phyloP scores from a whole-genome alignment of 2,329 filamentous ascomycete species.

The Chaetomium sp. region DNA sequence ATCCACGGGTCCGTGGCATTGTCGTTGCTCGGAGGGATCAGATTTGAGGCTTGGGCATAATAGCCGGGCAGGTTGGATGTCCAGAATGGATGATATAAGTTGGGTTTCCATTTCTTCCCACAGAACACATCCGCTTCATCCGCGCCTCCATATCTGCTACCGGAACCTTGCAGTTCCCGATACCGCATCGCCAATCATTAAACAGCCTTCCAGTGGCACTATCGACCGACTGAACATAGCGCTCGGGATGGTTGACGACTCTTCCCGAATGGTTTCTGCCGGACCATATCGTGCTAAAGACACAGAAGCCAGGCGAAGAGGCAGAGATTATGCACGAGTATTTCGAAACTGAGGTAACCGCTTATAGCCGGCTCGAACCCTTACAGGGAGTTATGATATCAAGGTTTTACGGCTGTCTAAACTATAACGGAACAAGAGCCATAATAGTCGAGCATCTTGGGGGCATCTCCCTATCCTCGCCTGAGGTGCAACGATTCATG shows the following conservation, averaged over 20 bases:
- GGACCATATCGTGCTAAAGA: not conserved
- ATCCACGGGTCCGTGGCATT: too few relatives aligned
- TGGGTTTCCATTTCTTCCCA: too few relatives aligned
- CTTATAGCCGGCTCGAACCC: slow-evolving; percentile 7
- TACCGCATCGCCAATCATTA: too few relatives aligned
- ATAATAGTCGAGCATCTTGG: not conserved
- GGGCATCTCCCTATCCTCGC: slow-evolving; percentile 14
- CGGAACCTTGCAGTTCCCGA: too few relatives aligned
- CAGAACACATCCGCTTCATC: too few relatives aligned
- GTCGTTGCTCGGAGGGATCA: too few relatives aligned
- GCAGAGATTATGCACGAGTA: not conserved
- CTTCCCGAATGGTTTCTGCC: not conserved
- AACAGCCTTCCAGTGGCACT: too few relatives aligned
- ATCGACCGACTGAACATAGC: too few relatives aligned
- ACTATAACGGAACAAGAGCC: slow-evolving; percentile 7
- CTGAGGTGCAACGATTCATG: slow-evolving; percentile 16
- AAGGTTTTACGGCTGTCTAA: not conserved
- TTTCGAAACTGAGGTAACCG: slow-evolving; percentile 14
- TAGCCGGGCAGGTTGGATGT: too few relatives aligned
- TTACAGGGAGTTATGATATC: slow-evolving; percentile 16
- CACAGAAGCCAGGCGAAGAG: slow-evolving; percentile 14
- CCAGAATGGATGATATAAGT: too few relatives aligned
- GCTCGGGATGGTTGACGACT: not conserved
- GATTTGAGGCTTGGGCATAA: too few relatives aligned
- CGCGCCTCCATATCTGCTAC: too few relatives aligned